Percentiles rank a stretch among this genome's conserved stretches.
Evolutionary conservation across 192 early-diverging fungal genomes (phyloP).

Genomic region (Backusella tuberculispora): DNA sequence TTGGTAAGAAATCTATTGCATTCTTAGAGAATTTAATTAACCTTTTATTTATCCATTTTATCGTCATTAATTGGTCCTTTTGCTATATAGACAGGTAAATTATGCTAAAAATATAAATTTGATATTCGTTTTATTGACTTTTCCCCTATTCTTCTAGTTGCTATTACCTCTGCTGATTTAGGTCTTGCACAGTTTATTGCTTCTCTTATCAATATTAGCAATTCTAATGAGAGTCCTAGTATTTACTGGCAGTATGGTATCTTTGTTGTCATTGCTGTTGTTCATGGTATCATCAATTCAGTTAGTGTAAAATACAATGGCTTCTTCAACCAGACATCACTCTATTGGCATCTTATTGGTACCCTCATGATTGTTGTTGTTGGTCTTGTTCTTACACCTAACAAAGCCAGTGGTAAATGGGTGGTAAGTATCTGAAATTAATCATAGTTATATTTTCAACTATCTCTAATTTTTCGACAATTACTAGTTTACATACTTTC

Average conservation of each 20-base stretch:
- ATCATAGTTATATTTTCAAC: not conserved
- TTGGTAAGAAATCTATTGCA: constrained; percentile 8
- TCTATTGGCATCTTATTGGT: constrained; percentile 45
- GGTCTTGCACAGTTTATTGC: constrained; percentile 52
- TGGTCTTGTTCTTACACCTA: constrained; percentile 39
- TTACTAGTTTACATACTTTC: constrained; percentile 51
- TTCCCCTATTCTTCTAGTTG: constrained; percentile 30
- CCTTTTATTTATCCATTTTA: not conserved
- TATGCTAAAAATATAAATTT: not conserved
- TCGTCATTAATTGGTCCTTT: not conserved
- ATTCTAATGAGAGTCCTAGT: constrained; percentile 33
- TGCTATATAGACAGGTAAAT: constrained; percentile 17
- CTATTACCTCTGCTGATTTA: constrained; percentile 52
- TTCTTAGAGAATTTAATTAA: not conserved
- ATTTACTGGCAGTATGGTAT: constrained; percentile 50
- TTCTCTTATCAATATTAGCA: constrained; percentile 37
- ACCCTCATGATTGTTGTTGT: constrained; percentile 47
- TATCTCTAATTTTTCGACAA: constrained; percentile 26
- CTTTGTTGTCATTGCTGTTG: constrained; percentile 49
- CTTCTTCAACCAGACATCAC: constrained; percentile 50
- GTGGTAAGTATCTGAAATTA: constrained; percentile 38
- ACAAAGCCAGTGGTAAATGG: constrained; percentile 45
- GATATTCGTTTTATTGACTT: not conserved
- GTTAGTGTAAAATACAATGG: constrained; percentile 48
- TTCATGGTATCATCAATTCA: constrained; percentile 57